Evolutionary conservation across 306 rosid genomes (phyloP).

Genomic region (Astragalus glycyphyllos): DNA sequence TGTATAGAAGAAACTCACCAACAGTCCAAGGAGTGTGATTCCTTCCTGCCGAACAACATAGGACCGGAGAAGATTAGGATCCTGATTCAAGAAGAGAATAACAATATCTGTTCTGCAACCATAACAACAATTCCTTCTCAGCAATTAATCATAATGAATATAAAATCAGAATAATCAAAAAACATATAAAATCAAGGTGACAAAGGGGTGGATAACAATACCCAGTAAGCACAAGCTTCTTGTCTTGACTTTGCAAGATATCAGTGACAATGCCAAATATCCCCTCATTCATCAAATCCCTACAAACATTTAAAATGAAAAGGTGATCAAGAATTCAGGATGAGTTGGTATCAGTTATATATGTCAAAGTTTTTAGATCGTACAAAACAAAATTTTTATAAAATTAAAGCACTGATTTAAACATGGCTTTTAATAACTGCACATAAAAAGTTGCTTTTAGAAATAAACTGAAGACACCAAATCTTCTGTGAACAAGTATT

Average conservation of each 20-base stretch:
- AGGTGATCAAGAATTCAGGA: not conserved
- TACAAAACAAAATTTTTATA: slow-evolving; percentile 10
- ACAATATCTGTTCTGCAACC: slow-evolving; percentile 99
- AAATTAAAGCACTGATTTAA: slow-evolving; percentile 12
- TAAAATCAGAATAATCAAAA: slow-evolving; percentile 25
- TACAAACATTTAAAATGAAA: slow-evolving; percentile 46
- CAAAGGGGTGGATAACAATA: slow-evolving; percentile 47
- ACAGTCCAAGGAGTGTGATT: slow-evolving; percentile 71
- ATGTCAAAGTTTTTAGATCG: slow-evolving; percentile 5
- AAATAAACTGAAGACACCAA: slow-evolving; percentile 19
- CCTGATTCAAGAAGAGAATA: slow-evolving; percentile 92
- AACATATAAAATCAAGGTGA: slow-evolving; percentile 22
- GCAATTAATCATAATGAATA: slow-evolving; percentile 37
- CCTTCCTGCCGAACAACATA: slow-evolving; percentile 92
- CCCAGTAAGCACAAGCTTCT: slow-evolving; percentile 92
- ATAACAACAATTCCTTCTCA: slow-evolving; percentile 54
- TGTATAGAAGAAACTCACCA: slow-evolving; percentile 58
- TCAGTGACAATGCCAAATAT: slow-evolving; percentile 79
- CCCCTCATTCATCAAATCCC: slow-evolving; percentile 95
- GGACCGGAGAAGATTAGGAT: slow-evolving; percentile 84
- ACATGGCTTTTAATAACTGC: slow-evolving; percentile 5
- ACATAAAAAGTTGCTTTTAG: slow-evolving; percentile 13
- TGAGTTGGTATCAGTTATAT: not conserved
- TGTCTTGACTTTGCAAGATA: slow-evolving; percentile 82
- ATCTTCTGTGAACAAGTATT: not conserved